A percentile compares a stretch with the other conserved stretches of the same genome.
phyloP scores from a whole-genome alignment of 2,329 filamentous ascomycete species.

The Hypoxylon sp. region DNA sequence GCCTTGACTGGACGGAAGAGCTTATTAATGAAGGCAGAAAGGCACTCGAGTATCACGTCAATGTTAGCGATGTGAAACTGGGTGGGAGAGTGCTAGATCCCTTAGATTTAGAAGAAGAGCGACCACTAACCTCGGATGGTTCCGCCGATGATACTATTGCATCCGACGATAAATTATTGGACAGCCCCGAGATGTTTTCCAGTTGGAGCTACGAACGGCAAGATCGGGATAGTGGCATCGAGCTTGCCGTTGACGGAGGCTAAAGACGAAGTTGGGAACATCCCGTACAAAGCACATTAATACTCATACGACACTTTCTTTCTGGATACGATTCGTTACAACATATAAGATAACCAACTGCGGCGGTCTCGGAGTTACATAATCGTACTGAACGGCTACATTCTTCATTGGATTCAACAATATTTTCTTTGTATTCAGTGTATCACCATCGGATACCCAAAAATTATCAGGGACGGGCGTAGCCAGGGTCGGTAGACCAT shows the following conservation, averaged over 20 bases:
- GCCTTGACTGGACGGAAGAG: slow-evolving; percentile 89
- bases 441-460: slow-evolving; percentile 42
- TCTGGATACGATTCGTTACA: slow-evolving; percentile 42
- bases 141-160: slow-evolving; percentile 48
- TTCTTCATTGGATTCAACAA: slow-evolving; percentile 29
- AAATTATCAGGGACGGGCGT: slow-evolving; percentile 29
- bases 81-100: slow-evolving; percentile 82
- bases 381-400: slow-evolving; percentile 22
- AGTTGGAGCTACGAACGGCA: slow-evolving; percentile 56
- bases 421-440: slow-evolving; percentile 34
- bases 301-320: slow-evolving; percentile 30
- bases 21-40: slow-evolving; percentile 91
- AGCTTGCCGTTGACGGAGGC: slow-evolving; percentile 60
- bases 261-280: slow-evolving; percentile 40
- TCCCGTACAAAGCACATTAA: slow-evolving; percentile 9
- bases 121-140: slow-evolving; percentile 48
- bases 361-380: slow-evolving; percentile 20
- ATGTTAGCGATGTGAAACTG: slow-evolving; percentile 82
- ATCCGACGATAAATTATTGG: slow-evolving; percentile 39
- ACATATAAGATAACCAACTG: slow-evolving; percentile 34
- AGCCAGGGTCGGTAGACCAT: slow-evolving; percentile 42
- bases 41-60: slow-evolving; percentile 86
- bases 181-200: slow-evolving; percentile 39
- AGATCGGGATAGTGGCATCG: slow-evolving; percentile 68
- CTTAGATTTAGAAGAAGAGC: slow-evolving; percentile 66